phyloP scores from a whole-genome alignment of 257 asterid genomes.

The Solanum peruvianum region DNA sequence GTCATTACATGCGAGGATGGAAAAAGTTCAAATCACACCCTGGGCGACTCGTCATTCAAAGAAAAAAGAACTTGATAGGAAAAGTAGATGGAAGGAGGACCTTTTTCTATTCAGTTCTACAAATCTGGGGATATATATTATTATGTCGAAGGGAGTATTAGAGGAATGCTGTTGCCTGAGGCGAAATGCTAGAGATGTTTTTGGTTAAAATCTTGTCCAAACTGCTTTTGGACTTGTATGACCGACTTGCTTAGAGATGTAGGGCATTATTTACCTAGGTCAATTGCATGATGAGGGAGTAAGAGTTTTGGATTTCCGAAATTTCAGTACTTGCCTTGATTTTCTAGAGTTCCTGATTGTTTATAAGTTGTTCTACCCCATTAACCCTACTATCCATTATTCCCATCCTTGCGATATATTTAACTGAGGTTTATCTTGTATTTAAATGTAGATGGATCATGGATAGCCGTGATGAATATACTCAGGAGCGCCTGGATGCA shows the following conservation, averaged over 20 bases:
- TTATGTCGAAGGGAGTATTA: no score
- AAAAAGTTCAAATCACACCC: background rate
- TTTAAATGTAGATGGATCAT: constrained; percentile 76
- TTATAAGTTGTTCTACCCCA: background rate
- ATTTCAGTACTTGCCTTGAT: background rate
- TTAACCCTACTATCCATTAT: background rate
- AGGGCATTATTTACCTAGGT: background rate
- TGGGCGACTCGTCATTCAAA: background rate
- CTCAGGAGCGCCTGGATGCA: constrained; percentile 83
- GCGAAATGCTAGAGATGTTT: background rate
- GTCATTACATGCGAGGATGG: background rate
- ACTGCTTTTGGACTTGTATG: background rate
- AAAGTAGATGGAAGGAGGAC: background rate
- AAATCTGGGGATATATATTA: background rate
- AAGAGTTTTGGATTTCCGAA: background rate
- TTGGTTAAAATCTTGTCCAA: background rate
- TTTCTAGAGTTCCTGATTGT: background rate
- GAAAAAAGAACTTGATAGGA: background rate
- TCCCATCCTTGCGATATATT: background rate
- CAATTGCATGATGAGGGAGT: background rate
- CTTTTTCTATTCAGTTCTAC: background rate
- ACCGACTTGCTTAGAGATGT: background rate
- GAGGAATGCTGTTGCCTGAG: background rate
- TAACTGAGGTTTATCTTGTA: background rate
- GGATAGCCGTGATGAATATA: constrained; percentile 95